Percentiles rank a stretch among this genome's conserved stretches.
phyloP scores from a whole-genome alignment of 441 rosid species.

The Mallotus repandus region DNA sequence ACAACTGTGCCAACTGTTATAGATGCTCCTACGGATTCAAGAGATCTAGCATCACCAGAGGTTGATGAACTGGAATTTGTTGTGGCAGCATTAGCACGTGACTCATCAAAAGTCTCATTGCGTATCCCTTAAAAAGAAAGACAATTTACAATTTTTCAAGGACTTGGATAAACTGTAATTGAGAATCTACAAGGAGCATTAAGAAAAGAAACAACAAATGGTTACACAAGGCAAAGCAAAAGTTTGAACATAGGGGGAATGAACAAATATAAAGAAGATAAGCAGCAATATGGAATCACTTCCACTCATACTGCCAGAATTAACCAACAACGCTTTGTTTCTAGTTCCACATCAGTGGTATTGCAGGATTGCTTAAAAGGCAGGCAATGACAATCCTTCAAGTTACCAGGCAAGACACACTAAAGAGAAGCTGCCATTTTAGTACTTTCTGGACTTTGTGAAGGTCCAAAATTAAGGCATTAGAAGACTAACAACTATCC shows the following conservation, averaged over 20 bases:
- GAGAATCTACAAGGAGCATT: neutral
- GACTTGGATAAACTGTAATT: conserved; percentile 17
- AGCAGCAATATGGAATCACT: neutral
- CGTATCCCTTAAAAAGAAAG: conserved; percentile 53
- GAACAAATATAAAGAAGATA: neutral
- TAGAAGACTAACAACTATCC: no score
- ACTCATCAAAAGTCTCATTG: conserved; percentile 72
- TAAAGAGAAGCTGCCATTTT: neutral
- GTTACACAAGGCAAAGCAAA: neutral
- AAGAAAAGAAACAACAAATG: conserved; percentile 1
- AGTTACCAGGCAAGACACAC: neutral
- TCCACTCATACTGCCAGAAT: neutral
- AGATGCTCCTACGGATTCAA: conserved; percentile 62
- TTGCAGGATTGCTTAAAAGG: neutral
- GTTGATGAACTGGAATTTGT: conserved; percentile 46
- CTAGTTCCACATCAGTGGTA: neutral
- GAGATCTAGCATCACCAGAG: conserved; percentile 50
- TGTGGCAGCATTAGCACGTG: conserved; percentile 55
- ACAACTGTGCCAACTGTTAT: conserved; percentile 45
- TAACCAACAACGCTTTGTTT: neutral
- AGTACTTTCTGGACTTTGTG: neutral
- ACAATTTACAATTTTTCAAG: conserved; percentile 19
- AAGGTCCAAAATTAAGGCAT: neutral
- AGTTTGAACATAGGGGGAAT: neutral
- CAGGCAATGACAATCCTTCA: neutral